Base-by-base conservation (phyloP, 192 early-diverging fungal species). In the Coemansia sp. region DNA sequence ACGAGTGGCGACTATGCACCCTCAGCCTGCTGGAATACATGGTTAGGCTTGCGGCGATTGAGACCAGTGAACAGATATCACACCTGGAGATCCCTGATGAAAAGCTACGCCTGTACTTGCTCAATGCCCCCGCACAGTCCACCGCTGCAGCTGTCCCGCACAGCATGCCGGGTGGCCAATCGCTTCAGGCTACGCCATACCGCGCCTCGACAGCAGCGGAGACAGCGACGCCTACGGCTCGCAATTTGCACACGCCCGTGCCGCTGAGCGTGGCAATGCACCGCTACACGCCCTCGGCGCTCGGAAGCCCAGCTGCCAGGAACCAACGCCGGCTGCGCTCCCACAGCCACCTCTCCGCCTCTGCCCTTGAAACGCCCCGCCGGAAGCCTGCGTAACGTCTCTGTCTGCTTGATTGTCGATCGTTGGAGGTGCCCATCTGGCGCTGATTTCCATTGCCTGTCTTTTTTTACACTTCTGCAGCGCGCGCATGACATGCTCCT, bases 41-140 rank as follows among this genome's bases (percentile, higher is more conserved):
- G 18, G 65, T 92, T 4, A 82, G 86, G 49, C 54, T 32, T 28
- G 82, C 85, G 1, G 71, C 85, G 12, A 65, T 92, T 10, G 90
- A 90, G 68, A 73, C 81, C 27, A 64, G 82, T 28, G 90, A 92
- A 60, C 85, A 89, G 49, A 67, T 64, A 50, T 73, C 82, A 49
- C 87, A 90, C 72, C 64, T 88, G 3, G 81, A 88, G 23, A 78
- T 87, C 4, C 68, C 83, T 6, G 90, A 92, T 69, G 90, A 90
- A 54, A 85, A 87, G 53, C 73, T 92, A 28, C 72, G 83, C 34
- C 61, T 88, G 49, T 92, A 84, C 51, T 48, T 88, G 67, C 44
- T 63, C n/a, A 54, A 30, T 38, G 24, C 5, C n/a, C 32, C 49
- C 26, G 25, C 26, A 12, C 26, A 69, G 12, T 27, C 60, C 8